These are phyloP conservation scores for Phaeosphaeria sp. DNA, from an alignment of 2,329 filamentous ascomycete species.

Conservation along the genomic window DNA sequence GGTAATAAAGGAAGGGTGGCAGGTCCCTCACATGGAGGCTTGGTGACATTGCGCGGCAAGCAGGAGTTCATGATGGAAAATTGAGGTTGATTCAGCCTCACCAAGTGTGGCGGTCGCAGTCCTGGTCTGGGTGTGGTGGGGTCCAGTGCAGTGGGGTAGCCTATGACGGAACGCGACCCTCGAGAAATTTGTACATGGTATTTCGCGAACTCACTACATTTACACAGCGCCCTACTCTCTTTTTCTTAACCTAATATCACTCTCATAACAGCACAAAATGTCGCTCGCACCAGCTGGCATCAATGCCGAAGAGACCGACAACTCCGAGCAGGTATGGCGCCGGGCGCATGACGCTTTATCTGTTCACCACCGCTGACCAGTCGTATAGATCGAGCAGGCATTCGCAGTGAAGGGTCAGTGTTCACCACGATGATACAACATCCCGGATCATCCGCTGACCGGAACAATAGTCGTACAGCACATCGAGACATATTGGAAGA, in stretches of 20 bases:
- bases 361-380: constrained; percentile 28
- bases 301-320: constrained; percentile 67
- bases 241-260: neutral
- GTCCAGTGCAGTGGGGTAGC: constrained; percentile 3
- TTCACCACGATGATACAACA: no score
- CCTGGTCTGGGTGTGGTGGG: constrained; percentile 16
- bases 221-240: neutral
- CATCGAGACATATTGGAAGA: constrained; percentile 95
- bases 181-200: constrained; percentile 29
- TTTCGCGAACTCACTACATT: neutral
- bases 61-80: constrained; percentile 23
- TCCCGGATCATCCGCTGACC: no score
- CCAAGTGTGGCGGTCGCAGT: constrained; percentile 13
- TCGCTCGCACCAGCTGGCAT: constrained; percentile 42
- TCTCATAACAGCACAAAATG: constrained; percentile 29
- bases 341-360: constrained; percentile 1
- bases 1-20: neutral
- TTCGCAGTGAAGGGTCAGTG: constrained; percentile 97
- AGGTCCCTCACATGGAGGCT: constrained; percentile 38
- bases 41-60: constrained; percentile 42
- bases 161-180: constrained; percentile 29
- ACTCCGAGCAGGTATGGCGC: constrained; percentile 69
- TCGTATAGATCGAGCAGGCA: constrained; percentile 89
- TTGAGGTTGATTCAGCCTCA: constrained; percentile 47
- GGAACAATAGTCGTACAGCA: constrained; percentile 77